Base-by-base conservation (phyloP, 495 filamentous ascomycete species). In the Penicillium steckii region DNA sequence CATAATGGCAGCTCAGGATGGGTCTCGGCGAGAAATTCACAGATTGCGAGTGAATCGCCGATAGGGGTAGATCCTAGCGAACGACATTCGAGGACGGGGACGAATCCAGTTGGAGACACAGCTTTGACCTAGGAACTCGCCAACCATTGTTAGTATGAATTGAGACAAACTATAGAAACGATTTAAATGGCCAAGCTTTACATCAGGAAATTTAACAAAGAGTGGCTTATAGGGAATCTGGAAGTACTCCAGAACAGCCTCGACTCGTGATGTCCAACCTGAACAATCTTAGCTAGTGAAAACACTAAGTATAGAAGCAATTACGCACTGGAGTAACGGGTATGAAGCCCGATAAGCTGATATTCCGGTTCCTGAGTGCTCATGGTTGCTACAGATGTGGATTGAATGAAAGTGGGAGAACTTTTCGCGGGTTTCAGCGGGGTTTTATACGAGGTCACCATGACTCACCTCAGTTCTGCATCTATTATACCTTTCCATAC, bases 11-110 rank as follows among this genome's bases (percentile, higher is more conserved):
- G 62, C 8, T 71, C 55, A 0, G 77, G 76, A 55, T 76, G 50
- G 1, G 58, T 58, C 42, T 81, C 80, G 17, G 78, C 75, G 9
- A 84, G 69, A 55, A 75, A 77, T 47, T 82, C 79, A 64, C 68
- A 65, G 50, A 83, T 83, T 48, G 81, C 67, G 17, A 83, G 69
- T 15, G 80, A 81, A 47, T 83, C 80, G 44, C 61, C 67, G 32
- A 83, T 65, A 8, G 67, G 48, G 27, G 71, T 62, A 44, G 46
- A 27, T 1, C 37, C 52, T 17, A 64, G 42, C 8, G 63, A 62
- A 46, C 57, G 56, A 45, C 59, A 63, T 52, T 62, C 37, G 1
- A 75, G 56, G 38, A 68, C 23, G 8, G 71, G 71, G 21, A 73
- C 68, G 5, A 69, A 50, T 13, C 67, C 68, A 2, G 60, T 57